These are phyloP conservation scores for Pilasporangium apinafurcum DNA, from an alignment of 352 stramenopile species.

Conservation along the genomic window DNA sequence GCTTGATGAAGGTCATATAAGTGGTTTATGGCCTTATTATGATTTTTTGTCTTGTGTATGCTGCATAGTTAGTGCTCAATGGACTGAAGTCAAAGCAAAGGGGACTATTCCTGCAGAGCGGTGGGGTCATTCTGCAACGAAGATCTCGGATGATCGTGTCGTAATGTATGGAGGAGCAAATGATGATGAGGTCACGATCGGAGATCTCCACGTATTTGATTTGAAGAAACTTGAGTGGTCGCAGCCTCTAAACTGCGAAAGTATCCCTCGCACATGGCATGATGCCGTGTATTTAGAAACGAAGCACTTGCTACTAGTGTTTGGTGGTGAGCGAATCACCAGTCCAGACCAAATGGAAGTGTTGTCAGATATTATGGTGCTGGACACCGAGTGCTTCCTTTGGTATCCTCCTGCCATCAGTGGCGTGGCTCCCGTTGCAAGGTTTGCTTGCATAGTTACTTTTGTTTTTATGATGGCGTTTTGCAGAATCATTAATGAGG, in stretches of 20 bases:
- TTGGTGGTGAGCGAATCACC: constrained; percentile 85
- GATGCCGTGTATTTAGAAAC: constrained; percentile 82
- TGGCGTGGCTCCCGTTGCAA: constrained; percentile 47
- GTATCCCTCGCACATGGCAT: constrained; percentile 87
- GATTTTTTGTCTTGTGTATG: not conserved
- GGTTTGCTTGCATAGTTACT: constrained; percentile 2
- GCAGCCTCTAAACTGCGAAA: constrained; percentile 86
- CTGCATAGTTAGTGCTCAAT: constrained; percentile 16
- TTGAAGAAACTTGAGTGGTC: constrained; percentile 67
- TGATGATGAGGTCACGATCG: constrained; percentile 76
- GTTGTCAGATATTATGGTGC: constrained; percentile 84
- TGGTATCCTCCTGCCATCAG: constrained; percentile 90
- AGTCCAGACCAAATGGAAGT: constrained; percentile 58
- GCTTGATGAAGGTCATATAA: not conserved
- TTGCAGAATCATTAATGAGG: not conserved
- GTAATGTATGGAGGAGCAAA: constrained; percentile 91
- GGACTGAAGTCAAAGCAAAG: constrained; percentile 29
- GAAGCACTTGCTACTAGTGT: constrained; percentile 89
- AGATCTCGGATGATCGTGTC: constrained; percentile 80
- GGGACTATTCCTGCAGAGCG: constrained; percentile 38
- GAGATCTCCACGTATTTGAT: constrained; percentile 86
- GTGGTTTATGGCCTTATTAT: not conserved
- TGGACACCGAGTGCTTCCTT: constrained; percentile 92
- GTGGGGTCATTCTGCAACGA: constrained; percentile 89
- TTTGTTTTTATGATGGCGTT: not conserved